These are phyloP conservation scores for Cytospora piceae DNA, from an alignment of 2,329 filamentous ascomycete genomes.

Conservation along the genomic window DNA sequence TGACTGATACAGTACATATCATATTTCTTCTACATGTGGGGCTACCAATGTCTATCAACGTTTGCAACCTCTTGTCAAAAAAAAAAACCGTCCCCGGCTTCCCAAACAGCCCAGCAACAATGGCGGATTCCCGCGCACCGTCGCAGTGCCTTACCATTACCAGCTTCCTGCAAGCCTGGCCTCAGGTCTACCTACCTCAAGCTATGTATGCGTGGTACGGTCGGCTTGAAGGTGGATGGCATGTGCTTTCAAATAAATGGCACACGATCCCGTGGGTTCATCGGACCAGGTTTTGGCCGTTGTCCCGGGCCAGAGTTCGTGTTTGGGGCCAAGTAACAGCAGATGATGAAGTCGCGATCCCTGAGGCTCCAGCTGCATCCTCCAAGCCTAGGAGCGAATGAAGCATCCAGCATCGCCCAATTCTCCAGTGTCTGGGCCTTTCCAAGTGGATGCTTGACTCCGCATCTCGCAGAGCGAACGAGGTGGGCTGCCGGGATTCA, in stretches of 20 bases:
- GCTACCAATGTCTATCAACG: conserved; percentile 1
- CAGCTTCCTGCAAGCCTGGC: not conserved
- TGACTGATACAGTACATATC: not conserved
- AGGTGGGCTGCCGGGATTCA: conserved; percentile 26
- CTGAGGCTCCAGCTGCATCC: conserved; percentile 21
- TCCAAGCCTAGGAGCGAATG: conserved; percentile 21
- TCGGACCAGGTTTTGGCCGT: conserved; percentile 10
- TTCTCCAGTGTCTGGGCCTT: conserved; percentile 30
- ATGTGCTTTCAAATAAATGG: conserved; percentile 15
- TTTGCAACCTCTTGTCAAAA: not conserved
- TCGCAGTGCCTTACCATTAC: not conserved
- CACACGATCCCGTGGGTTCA: not conserved
- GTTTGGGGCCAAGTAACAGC: conserved; percentile 16
- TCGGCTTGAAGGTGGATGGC: conserved; percentile 16
- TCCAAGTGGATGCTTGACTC: conserved; percentile 30
- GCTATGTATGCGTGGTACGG: not conserved
- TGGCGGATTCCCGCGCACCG: not conserved
- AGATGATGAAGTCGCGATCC: conserved; percentile 20
- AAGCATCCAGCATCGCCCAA: conserved; percentile 24
- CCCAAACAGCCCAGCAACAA: not conserved
- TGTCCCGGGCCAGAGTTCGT: conserved; percentile 17
- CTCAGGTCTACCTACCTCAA: not conserved
- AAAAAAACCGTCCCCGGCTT: not conserved
- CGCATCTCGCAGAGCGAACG: conserved; percentile 31
- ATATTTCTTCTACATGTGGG: not conserved